These are phyloP conservation scores for Aspergillus versicolor DNA, from an alignment of 2,329 filamentous ascomycete species.

Conservation along the genomic window DNA sequence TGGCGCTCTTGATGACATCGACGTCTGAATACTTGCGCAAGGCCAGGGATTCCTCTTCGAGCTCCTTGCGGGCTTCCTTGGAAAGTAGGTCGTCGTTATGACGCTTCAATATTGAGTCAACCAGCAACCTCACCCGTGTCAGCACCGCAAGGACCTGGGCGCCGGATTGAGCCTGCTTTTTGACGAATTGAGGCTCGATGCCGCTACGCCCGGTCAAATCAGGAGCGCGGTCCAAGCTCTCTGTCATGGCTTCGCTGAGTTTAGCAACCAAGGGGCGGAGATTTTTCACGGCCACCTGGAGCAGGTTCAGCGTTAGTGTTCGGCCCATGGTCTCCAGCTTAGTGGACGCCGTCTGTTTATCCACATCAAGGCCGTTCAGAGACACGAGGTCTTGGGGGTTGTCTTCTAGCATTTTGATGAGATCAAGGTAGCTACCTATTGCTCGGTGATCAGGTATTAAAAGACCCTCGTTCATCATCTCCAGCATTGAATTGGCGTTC, in stretches of 20 bases:
- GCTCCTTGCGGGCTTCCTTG: constrained; percentile 22
- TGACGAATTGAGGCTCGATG: neutral
- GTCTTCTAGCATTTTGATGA: constrained; percentile 25
- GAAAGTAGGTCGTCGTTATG: constrained; percentile 22
- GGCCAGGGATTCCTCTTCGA: constrained; percentile 26
- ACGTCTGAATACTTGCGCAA: constrained; percentile 32
- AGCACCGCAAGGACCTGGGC: constrained; percentile 23
- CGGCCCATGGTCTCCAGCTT: constrained; percentile 26
- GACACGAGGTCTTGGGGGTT: constrained; percentile 30
- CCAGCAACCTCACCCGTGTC: constrained; percentile 30
- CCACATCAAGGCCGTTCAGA: constrained; percentile 26
- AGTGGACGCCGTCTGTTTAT: constrained; percentile 5
- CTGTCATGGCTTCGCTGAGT: constrained; percentile 25
- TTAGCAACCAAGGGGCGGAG: constrained; percentile 29
- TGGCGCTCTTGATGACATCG: constrained; percentile 18
- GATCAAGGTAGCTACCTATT: constrained; percentile 30
- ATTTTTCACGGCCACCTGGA: constrained; percentile 20
- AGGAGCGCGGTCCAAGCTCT: neutral
- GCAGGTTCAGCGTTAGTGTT: constrained; percentile 27
- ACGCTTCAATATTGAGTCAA: constrained; percentile 35
- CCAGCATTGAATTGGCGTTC: constrained; percentile 64
- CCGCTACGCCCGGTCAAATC: neutral
- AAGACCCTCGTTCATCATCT: constrained; percentile 54
- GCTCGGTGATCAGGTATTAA: constrained; percentile 31
- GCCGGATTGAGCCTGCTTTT: constrained; percentile 9